These are phyloP conservation scores for Chlamydomonas sp. DNA, from an alignment of 139 green algal genomes.

Conservation along the genomic window DNA sequence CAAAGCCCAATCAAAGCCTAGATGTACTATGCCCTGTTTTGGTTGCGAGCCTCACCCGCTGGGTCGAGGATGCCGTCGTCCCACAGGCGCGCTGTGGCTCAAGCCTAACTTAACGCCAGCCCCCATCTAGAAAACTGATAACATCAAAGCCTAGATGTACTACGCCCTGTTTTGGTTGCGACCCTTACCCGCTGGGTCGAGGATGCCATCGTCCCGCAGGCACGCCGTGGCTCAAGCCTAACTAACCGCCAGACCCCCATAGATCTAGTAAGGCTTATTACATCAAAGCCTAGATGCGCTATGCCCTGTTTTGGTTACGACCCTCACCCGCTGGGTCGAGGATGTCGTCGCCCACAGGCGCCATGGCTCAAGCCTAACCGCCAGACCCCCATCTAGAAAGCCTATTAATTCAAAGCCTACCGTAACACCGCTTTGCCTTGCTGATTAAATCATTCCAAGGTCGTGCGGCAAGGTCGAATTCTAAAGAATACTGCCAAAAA, in stretches of 20 bases:
- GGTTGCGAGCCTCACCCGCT: constrained; percentile 1
- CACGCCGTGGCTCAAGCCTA: too few species aligned
- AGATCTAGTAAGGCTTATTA: neutral
- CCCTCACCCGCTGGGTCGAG: constrained; percentile 59
- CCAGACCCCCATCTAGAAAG: too few species aligned
- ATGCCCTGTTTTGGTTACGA: neutral
- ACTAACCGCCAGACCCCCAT: too few species aligned
- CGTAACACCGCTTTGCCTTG: too few species aligned
- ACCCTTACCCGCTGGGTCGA: constrained; percentile 52
- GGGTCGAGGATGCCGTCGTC: constrained; percentile 91
- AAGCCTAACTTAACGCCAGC: too few species aligned
- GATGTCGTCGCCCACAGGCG: too few species aligned
- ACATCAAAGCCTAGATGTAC: neutral
- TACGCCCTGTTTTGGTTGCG: neutral
- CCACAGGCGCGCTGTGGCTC: too few species aligned
- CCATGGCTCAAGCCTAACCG: too few species aligned
- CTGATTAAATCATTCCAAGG: too few species aligned
- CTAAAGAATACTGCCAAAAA: too few species aligned
- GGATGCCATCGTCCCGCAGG: constrained; percentile 92
- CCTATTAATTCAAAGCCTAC: too few species aligned
- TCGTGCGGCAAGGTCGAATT: too few species aligned
- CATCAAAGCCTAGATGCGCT: neutral
- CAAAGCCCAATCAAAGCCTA: neutral
- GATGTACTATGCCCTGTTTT: neutral
- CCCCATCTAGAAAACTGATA: neutral